Evolutionary conservation across 1,139 yeast genomes (phyloP).

Genomic region (Yamadazyma mexicana): DNA sequence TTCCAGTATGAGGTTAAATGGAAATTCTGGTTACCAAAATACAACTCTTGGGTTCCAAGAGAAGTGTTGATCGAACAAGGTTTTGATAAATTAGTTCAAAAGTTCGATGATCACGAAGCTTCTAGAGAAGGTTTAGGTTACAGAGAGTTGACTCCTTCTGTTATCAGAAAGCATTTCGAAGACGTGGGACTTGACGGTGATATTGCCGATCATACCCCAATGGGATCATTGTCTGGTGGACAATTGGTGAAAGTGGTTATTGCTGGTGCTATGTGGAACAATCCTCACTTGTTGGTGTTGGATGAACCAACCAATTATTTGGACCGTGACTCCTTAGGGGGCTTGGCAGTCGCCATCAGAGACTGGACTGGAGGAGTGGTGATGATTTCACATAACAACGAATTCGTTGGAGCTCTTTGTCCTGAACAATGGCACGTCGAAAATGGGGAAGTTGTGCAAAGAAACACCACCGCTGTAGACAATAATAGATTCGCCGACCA

Average conservation of each 20-base stretch:
- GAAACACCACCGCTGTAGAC: conserved; percentile 77
- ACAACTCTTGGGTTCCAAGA: conserved; percentile 90
- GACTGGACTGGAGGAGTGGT: conserved; percentile 99
- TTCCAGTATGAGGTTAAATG: conserved; percentile 97
- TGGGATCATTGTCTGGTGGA: conserved; percentile 97
- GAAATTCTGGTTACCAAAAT: conserved; percentile 90
- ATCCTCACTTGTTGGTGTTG: conserved; percentile 94
- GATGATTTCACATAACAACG: conserved; percentile 96
- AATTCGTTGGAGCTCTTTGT: conserved; percentile 94
- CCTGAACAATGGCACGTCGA: conserved; percentile 99
- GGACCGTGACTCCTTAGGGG: conserved; percentile 97
- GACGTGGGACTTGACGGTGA: conserved; percentile 97
- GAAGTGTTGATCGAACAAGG: conserved; percentile 80
- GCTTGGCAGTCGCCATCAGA: conserved; percentile 93
- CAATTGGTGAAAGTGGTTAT: conserved; percentile 97
- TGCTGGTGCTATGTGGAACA: conserved; percentile 99
- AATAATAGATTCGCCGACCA: conserved; percentile 55
- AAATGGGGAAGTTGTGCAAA: conserved; percentile 84
- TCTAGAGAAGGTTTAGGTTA: conserved; percentile 98
- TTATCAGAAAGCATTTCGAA: conserved; percentile 93
- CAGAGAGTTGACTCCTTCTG: conserved; percentile 88
- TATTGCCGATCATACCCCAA: conserved; percentile 95
- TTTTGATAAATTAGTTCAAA: conserved; percentile 83
- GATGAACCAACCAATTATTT: conserved; percentile 99
- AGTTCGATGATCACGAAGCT: conserved; percentile 97